These are phyloP conservation scores for Cladochytrium replicatum DNA, from an alignment of 192 early-diverging fungal species.

Conservation along the genomic window DNA sequence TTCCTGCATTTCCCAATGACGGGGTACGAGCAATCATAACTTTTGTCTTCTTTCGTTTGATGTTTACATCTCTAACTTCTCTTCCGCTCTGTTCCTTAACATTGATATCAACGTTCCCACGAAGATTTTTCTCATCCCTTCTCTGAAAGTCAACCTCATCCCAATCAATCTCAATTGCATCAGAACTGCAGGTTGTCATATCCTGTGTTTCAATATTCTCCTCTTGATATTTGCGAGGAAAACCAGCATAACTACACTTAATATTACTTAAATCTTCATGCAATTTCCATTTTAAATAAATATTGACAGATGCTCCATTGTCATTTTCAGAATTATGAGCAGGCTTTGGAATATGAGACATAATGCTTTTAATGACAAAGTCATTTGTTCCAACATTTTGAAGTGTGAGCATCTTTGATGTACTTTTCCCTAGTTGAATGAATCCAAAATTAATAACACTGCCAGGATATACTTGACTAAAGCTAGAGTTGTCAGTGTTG, in stretches of 20 bases:
- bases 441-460: slow-evolving; percentile 35
- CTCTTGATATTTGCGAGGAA: not conserved
- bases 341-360: no score
- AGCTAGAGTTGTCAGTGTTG: no score
- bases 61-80: not conserved
- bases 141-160: slow-evolving; percentile 37
- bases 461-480: no score
- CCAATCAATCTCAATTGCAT: slow-evolving; percentile 35
- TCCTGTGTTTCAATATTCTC: not conserved
- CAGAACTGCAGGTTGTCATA: slow-evolving; percentile 4
- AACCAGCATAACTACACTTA: slow-evolving; percentile 7
- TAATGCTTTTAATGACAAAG: slow-evolving; percentile 30
- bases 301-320: slow-evolving; percentile 20
- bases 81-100: not conserved
- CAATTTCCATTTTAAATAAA: slow-evolving; percentile 33
- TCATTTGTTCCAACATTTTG: slow-evolving; percentile 39
- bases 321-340: no score
- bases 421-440: slow-evolving; percentile 19
- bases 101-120: slow-evolving; percentile 4
- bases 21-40: slow-evolving; percentile 9
- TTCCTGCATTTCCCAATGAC: not conserved
- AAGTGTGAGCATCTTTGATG: slow-evolving; percentile 21
- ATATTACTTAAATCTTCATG: slow-evolving; percentile 21
- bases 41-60: slow-evolving; percentile 12
- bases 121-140: slow-evolving; percentile 13